Evolutionary conservation across 768 basidiomycete species (phyloP), one percentile per base, ranked within the genome.

Genomic region (Kwoniella newhampshirensis): DNA sequence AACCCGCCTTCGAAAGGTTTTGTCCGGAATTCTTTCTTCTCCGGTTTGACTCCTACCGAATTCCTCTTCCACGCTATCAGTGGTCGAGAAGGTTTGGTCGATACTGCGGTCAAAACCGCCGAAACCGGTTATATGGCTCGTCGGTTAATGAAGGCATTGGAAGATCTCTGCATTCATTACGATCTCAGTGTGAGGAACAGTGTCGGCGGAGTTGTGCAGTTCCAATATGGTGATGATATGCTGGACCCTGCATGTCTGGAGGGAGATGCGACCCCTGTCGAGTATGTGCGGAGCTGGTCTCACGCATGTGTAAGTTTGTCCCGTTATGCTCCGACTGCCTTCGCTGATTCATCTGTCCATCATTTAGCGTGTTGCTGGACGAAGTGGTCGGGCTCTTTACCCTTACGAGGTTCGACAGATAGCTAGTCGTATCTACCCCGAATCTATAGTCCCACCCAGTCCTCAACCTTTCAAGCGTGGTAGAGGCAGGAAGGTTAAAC

Each of bases 121-220:
- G 96, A 99, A 77, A 99, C 96, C 1, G 96, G 96, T 39, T 99
- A 99, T 79, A 99, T 99, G 94, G 91, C 94, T 71, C 85, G 96
- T 47, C 89, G 96, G 54, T 77, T 99, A 60, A 98, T 99, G 96
- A 99, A 99, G 75, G 94, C 94, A 2, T 78, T 99, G 64, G 96
- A 99, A 73, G 96, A 99, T 79, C 80, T 99, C 35, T 91, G 90
- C 2, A 91, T 89, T 0, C 91, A 94, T 55, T 99, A 99, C 74
- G 96, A 99, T 77, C 78, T 91, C 21, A 91, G 91, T 8, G 94
- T 99, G 21, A 84, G 96, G 27, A 98, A 93, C 76, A 93, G 92
- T 2, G 84, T 84, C 0, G 96, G 96, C 3, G 93, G 91, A 43
- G 84, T 99, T 15, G 93, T 99, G 3, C 96, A 99, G 71, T 99